Conservation (phyloP, 2,329 filamentous ascomycete genomes). For the Ceratocystis papillata region DNA sequence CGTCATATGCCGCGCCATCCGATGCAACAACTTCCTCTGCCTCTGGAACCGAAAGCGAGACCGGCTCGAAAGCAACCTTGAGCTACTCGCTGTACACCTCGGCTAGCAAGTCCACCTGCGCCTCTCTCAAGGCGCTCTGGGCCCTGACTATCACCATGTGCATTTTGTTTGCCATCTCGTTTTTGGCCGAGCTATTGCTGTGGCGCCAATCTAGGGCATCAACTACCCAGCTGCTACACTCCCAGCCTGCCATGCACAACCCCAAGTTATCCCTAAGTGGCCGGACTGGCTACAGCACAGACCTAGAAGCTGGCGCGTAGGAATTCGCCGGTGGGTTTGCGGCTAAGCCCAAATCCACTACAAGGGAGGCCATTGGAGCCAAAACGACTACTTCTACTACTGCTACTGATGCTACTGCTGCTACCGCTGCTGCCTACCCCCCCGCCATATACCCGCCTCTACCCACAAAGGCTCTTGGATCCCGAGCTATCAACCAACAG, state of each 20-base stretch:
- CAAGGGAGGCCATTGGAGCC: neutral
- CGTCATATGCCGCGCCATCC: conserved; percentile 2
- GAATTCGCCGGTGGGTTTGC: conserved; percentile 17
- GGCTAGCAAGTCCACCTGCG: conserved; percentile 54
- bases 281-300: conserved; percentile 11
- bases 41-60: conserved; percentile 27
- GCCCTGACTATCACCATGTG: conserved; percentile 70
- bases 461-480: conserved; percentile 16
- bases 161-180: conserved; percentile 56
- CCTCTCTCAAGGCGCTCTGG: conserved; percentile 80
- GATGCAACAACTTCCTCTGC: neutral
- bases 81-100: conserved; percentile 40
- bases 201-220: conserved; percentile 38
- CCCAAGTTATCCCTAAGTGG: neutral
- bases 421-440: neutral
- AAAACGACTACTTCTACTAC: neutral
- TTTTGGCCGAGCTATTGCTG: conserved; percentile 47
- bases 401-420: neutral
- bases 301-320: conserved; percentile 18
- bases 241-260: conserved; percentile 12
- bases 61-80: neutral
- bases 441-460: neutral
- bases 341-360: neutral
- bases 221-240: conserved; percentile 15
- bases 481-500: conserved; percentile 14